Evolutionary conservation across 257 asterid species (phyloP), one percentile per base, ranked within the genome.

Genomic region (Solanum piurae): DNA sequence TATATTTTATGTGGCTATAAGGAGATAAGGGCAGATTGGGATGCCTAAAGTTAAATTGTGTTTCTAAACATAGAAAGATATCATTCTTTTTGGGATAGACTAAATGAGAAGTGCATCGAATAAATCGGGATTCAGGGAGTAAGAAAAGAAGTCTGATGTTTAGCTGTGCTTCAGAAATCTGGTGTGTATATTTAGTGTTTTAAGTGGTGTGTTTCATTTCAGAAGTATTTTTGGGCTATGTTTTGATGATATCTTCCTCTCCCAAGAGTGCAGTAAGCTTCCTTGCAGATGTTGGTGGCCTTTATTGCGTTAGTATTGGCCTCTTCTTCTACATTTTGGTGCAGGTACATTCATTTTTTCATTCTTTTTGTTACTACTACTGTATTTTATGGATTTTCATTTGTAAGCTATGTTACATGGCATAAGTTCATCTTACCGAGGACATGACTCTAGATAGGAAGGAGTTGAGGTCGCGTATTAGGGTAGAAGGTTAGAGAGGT

Each of bases 261-360:
- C 91, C 91, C 92, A 88, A 93, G 92, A 91, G 88, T 92, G 98
- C 98, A 96, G 99, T 96, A 94, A 93, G 98, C 96, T 96, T 96
- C 92, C 97, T 96, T 92, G 99, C 99, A 83, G 98, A 96, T 89
- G 92, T 96, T 87, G 99, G 99, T 89, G 99, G 99, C 90, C 98
- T 97, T 90, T 94, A 93, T 88, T 95, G 99, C 94, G 88, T 93
- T 90, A 95, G 98, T 89, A 91, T 97, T 88, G 95, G 94, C 79
- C 91, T 97, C 84, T 97, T 97, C 92, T 95, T 94, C 98, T 94
- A 87, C 94, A 46, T 94, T 86, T 86, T 97, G 98, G 93, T 94
- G 89, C 99, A 97, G 92, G 99, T 97, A 95, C 68, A 94, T 90
- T 88, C 86, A 86, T 90, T 44, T 85, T 86, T 85, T 85, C 88